Evolutionary conservation across 2,329 filamentous ascomycete species (phyloP).

Genomic region (Cercospora sp.): DNA sequence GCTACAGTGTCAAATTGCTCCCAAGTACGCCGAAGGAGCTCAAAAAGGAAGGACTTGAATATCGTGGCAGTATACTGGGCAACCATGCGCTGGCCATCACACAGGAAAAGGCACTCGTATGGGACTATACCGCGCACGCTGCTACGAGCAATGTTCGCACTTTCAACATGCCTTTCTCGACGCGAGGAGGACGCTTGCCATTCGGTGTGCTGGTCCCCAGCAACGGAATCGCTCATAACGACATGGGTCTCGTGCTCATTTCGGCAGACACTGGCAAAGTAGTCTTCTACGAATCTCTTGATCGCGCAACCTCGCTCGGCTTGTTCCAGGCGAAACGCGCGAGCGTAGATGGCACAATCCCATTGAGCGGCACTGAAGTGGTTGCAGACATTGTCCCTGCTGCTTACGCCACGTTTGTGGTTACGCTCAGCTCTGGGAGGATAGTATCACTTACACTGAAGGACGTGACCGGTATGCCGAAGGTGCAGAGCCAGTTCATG

Average conservation of each 20-base stretch:
- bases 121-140: conserved; percentile 73
- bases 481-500: conserved; percentile 75
- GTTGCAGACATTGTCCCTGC: conserved; percentile 77
- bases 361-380: conserved; percentile 73
- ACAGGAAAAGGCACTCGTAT: conserved; percentile 79
- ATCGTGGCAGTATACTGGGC: conserved; percentile 37
- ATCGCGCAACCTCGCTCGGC: conserved; percentile 79
- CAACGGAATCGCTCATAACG: conserved; percentile 71
- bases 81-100: conserved; percentile 70
- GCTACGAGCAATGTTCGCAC: conserved; percentile 72
- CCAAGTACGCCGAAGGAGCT: conserved; percentile 79
- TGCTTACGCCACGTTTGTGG: conserved; percentile 82
- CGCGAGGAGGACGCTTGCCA: conserved; percentile 72
- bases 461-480: conserved; percentile 82
- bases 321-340: conserved; percentile 79
- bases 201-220: conserved; percentile 80
- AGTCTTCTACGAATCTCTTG: conserved; percentile 93
- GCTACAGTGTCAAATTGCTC: conserved; percentile 82
- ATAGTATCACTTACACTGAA: conserved; percentile 83
- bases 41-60: conserved; percentile 62
- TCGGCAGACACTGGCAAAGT: conserved; percentile 82
- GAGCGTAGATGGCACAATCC: conserved; percentile 72
- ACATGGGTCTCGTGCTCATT: conserved; percentile 83
- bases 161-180: conserved; percentile 74
- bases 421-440: conserved; percentile 81